These are phyloP conservation scores for Endotrypanum monterogeii DNA, from an alignment of 208 protist species.

Conservation along the genomic window DNA sequence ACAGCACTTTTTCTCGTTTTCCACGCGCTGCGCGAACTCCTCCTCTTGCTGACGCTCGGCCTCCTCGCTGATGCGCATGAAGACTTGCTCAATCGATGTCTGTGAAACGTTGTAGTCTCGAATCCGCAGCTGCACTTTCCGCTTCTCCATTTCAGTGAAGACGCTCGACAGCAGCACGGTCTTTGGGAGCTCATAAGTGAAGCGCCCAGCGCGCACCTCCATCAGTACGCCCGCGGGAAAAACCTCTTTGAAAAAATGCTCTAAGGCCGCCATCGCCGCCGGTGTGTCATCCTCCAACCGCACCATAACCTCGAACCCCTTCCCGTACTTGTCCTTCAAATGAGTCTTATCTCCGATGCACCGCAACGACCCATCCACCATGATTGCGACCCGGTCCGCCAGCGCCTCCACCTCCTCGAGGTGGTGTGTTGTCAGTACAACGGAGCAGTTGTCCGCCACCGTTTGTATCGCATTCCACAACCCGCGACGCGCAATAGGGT, in stretches of 20 bases:
- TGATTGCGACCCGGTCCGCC: slow-evolving; percentile 84
- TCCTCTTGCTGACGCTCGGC: slow-evolving; percentile 40
- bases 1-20: not conserved
- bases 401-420: slow-evolving; percentile 93
- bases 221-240: slow-evolving; percentile 37
- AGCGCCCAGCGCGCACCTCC: slow-evolving; percentile 41
- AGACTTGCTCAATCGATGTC: slow-evolving; percentile 88
- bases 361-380: slow-evolving; percentile 83
- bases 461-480: slow-evolving; percentile 81
- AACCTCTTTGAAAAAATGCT: slow-evolving; percentile 39
- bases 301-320: slow-evolving; percentile 58
- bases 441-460: slow-evolving; percentile 62
- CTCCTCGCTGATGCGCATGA: slow-evolving; percentile 77
- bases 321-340: slow-evolving; percentile 83
- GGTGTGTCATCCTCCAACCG: slow-evolving; percentile 26
- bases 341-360: slow-evolving; percentile 88
- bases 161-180: slow-evolving; percentile 38
- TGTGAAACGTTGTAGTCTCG: slow-evolving; percentile 79
- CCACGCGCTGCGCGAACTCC: slow-evolving; percentile 12
- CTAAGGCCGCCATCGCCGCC: slow-evolving; percentile 9
- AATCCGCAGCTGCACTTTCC: slow-evolving; percentile 43
- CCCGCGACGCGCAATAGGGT: slow-evolving; percentile 73
- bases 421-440: slow-evolving; percentile 92
- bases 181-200: slow-evolving; percentile 50
- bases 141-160: slow-evolving; percentile 48